Conservation (phyloP, 202 grass and related monocot genomes). For the Bolboschoenoplectus hybrid region DNA sequence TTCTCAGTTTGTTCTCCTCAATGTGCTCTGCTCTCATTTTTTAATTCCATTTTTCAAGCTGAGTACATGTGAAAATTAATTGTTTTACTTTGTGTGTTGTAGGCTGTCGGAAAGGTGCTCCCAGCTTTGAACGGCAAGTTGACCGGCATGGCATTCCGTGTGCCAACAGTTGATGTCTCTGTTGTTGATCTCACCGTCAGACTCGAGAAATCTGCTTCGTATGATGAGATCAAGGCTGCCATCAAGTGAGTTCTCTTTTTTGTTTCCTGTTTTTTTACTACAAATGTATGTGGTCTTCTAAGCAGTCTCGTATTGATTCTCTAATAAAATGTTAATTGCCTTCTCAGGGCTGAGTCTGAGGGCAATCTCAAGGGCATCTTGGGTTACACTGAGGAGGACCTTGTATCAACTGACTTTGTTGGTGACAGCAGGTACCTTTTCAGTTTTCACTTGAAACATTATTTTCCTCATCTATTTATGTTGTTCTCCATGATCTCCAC, state of each 20-base stretch:
- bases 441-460: not conserved
- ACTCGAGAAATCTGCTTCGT: conserved; percentile 73
- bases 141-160: conserved; percentile 94
- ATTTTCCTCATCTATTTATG: not conserved
- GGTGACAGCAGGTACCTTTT: conserved; percentile 68
- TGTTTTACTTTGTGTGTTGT: not conserved
- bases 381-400: conserved; percentile 84
- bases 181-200: conserved; percentile 91
- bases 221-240: conserved; percentile 86
- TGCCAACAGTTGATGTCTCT: conserved; percentile 83
- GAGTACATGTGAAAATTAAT: not conserved
- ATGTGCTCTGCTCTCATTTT: not conserved
- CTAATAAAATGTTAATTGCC: not conserved
- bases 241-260: conserved; percentile 63
- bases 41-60: not conserved
- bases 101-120: conserved; percentile 94
- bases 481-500: not conserved
- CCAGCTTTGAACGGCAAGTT: conserved; percentile 86
- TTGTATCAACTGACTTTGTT: conserved; percentile 83
- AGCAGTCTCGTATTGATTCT: not conserved
- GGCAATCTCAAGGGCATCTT: conserved; percentile 81
- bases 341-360: conserved; percentile 73
- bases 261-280: not conserved
- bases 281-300: not conserved
- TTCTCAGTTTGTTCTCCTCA: too few relatives aligned